Evolutionary conservation across 352 stramenopile genomes (phyloP).

Genomic region (Globisporangium nagaii): DNA sequence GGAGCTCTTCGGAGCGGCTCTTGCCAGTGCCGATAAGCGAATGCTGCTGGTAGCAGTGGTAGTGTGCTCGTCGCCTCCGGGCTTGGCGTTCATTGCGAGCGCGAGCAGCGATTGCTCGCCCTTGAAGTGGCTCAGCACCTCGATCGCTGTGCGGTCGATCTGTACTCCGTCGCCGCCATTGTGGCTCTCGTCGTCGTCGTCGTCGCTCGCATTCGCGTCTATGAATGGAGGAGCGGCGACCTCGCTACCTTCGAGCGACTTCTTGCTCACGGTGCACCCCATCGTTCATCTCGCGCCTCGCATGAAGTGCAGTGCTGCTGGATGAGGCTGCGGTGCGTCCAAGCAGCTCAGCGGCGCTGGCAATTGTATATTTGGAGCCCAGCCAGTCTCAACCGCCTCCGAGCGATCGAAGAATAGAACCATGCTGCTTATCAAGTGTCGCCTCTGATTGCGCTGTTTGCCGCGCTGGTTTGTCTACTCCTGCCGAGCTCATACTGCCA

Average conservation of each 20-base stretch:
- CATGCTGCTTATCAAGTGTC: no score
- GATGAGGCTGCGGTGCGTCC: no score
- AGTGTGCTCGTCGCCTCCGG: not conserved
- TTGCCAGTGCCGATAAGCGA: no score
- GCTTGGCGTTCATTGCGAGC: constrained; percentile 3
- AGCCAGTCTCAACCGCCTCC: no score
- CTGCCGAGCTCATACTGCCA: no score
- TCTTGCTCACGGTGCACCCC: constrained; percentile 10
- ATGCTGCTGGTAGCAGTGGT: not conserved
- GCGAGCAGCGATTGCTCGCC: constrained; percentile 12
- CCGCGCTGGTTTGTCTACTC: no score
- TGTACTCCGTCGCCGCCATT: no score
- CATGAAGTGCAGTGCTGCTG: no score
- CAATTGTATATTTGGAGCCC: no score
- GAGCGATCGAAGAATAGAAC: no score
- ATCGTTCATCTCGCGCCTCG: constrained; percentile 1
- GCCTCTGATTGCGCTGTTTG: no score
- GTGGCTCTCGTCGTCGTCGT: not conserved
- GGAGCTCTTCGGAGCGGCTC: not conserved
- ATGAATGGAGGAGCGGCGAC: not conserved
- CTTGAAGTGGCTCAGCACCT: constrained; percentile 8
- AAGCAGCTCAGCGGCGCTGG: no score
- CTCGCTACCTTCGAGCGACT: not conserved
- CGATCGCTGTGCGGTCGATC: constrained; percentile 7
- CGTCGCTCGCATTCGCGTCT: not conserved